A percentile compares a stretch with the other conserved stretches of the same genome.
Evolutionary conservation across 441 rosid species (phyloP).

Genomic region (Populus tomentosa): DNA sequence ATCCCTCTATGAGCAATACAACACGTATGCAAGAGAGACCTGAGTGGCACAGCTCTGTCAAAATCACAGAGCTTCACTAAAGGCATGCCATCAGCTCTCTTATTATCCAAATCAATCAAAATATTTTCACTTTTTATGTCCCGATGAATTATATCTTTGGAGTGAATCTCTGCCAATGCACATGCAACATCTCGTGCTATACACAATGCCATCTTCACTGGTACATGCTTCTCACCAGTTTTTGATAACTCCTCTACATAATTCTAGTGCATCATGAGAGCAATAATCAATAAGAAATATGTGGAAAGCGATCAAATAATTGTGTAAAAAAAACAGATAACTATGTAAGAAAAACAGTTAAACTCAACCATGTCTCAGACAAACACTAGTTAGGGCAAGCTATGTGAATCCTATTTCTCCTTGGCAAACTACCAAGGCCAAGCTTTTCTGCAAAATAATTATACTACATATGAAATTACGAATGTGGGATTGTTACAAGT

Average conservation of each 20-base stretch:
- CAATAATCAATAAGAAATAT: slow-evolving; percentile 1
- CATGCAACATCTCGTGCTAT: slow-evolving; percentile 73
- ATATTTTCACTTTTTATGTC: slow-evolving; percentile 95
- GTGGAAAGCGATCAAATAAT: slow-evolving; percentile 3
- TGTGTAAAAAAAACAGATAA: background rate
- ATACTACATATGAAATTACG: background rate
- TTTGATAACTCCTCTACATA: slow-evolving; percentile 63
- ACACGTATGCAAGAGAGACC: slow-evolving; percentile 69
- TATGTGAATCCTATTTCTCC: background rate
- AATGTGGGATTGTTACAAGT: background rate
- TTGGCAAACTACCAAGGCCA: background rate
- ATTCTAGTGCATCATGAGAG: slow-evolving; percentile 39
- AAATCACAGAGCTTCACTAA: slow-evolving; percentile 93
- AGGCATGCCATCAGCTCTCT: slow-evolving; percentile 55
- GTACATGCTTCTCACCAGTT: slow-evolving; percentile 63
- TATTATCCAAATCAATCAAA: slow-evolving; percentile 66
- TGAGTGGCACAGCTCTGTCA: slow-evolving; percentile 93
- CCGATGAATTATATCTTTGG: slow-evolving; percentile 88
- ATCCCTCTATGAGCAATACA: slow-evolving; percentile 81
- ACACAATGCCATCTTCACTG: slow-evolving; percentile 55
- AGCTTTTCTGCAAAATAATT: background rate
- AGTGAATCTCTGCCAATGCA: slow-evolving; percentile 80
- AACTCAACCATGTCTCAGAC: background rate
- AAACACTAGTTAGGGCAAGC: background rate
- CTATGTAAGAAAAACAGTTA: background rate